Evolutionary conservation across 768 basidiomycete species (phyloP).

Genomic region (Suillus fuscotomentosus): DNA sequence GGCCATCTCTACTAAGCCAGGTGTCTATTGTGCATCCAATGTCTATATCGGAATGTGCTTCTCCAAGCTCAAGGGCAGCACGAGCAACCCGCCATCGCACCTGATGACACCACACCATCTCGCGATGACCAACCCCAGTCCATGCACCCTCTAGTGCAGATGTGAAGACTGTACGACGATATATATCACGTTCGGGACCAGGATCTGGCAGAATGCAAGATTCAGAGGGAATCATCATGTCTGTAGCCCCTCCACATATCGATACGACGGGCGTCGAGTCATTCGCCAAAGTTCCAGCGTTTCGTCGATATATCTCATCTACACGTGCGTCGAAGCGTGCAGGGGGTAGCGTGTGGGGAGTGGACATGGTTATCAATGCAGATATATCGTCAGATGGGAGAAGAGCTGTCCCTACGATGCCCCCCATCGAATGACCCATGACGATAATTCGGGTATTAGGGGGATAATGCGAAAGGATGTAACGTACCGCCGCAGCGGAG

Average conservation of each 20-base stretch:
- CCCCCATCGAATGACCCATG: slow-evolving; percentile 98
- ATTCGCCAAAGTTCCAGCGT: slow-evolving; percentile 36
- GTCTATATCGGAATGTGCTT: slow-evolving; percentile 19
- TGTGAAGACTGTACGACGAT: slow-evolving; percentile 73
- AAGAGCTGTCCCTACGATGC: slow-evolving; percentile 81
- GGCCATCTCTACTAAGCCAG: slow-evolving; percentile 67
- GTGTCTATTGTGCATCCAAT: slow-evolving; percentile 47
- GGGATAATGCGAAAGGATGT: slow-evolving; percentile 79
- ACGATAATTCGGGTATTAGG: slow-evolving; percentile 63
- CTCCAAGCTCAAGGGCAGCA: slow-evolving; percentile 67
- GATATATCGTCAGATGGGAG: slow-evolving; percentile 67
- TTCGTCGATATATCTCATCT: slow-evolving; percentile 64
- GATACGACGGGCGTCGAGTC: slow-evolving; percentile 73
- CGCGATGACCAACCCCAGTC: slow-evolving; percentile 94
- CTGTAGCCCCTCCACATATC: slow-evolving; percentile 89
- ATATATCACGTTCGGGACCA: slow-evolving; percentile 23
- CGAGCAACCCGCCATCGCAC: slow-evolving; percentile 87
- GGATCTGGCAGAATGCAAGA: slow-evolving; percentile 61
- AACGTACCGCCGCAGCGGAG: slow-evolving; percentile 64
- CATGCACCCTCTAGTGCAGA: slow-evolving; percentile 88
- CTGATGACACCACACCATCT: slow-evolving; percentile 99
- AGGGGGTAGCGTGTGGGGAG: slow-evolving; percentile 86
- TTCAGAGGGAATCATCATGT: slow-evolving; percentile 91
- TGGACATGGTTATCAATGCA: slow-evolving; percentile 92
- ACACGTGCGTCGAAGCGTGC: slow-evolving; percentile 83